A percentile compares a stretch with the other conserved stretches of the same genome.
Conservation (phyloP, 2,329 filamentous ascomycete species). For the Trichoderma sp. region DNA sequence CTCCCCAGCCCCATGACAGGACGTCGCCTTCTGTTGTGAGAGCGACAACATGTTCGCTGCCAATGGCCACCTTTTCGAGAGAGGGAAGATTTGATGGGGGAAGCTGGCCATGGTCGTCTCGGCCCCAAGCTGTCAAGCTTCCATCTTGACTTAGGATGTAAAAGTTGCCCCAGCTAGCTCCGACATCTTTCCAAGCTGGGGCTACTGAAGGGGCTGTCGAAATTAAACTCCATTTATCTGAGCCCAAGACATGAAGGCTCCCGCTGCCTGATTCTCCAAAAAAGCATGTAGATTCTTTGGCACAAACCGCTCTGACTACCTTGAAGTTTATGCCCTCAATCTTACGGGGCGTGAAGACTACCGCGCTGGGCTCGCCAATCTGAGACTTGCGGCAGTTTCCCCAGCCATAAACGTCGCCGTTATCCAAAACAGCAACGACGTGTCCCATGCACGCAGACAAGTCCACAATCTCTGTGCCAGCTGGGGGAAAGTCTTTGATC, state of each 20-base stretch:
- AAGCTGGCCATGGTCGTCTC: conserved; percentile 82
- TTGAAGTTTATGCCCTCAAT: conserved; percentile 61
- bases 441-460: conserved; percentile 78
- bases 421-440: conserved; percentile 69
- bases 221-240: conserved; percentile 70
- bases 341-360: conserved; percentile 61
- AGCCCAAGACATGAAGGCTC: conserved; percentile 67
- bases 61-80: conserved; percentile 68
- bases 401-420: conserved; percentile 84
- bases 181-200: conserved; percentile 65
- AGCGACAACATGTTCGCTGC: conserved; percentile 87
- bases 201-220: conserved; percentile 56
- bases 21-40: conserved; percentile 66
- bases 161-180: conserved; percentile 80
- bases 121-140: conserved; percentile 71
- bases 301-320: conserved; percentile 71
- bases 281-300: conserved; percentile 82
- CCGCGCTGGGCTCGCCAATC: conserved; percentile 60
- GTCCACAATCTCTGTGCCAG: conserved; percentile 58
- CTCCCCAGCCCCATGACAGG: conserved; percentile 92
- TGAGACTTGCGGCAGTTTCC: conserved; percentile 86
- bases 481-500: conserved; percentile 66
- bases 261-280: conserved; percentile 58
- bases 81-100: conserved; percentile 62
- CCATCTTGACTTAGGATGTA: conserved; percentile 67